Evolutionary conservation across 257 asterid species (phyloP).

Genomic region (Plectranthus barbatus): DNA sequence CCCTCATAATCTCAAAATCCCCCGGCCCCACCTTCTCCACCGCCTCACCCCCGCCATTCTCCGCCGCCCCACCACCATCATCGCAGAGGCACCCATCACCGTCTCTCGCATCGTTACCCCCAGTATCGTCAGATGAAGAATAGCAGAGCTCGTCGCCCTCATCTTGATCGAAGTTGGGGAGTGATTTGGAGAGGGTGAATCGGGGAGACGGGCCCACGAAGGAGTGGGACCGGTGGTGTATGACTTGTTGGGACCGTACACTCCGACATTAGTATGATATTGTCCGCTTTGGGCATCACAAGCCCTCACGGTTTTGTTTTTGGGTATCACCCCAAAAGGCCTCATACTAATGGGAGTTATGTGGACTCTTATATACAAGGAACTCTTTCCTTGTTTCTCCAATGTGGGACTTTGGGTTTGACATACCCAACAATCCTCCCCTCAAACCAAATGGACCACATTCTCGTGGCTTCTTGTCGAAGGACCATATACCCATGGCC

Average conservation of each 20-base stretch:
- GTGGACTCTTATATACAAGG: too few relatives aligned
- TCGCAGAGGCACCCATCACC: constrained; percentile 3
- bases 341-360: too few relatives aligned
- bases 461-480: too few relatives aligned
- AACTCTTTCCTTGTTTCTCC: too few relatives aligned
- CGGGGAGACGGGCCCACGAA: constrained; percentile 90
- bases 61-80: constrained; percentile 14
- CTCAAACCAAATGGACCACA: too few relatives aligned
- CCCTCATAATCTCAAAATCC: constrained; percentile 82
- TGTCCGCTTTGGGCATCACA: too few relatives aligned
- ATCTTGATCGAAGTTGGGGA: constrained; percentile 32
- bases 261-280: too few relatives aligned
- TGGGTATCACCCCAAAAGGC: too few relatives aligned
- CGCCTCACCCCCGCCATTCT: constrained; percentile 9
- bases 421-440: too few relatives aligned
- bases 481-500: too few relatives aligned
- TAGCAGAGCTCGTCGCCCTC: constrained; percentile 38
- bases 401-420: too few relatives aligned
- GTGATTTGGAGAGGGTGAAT: constrained; percentile 56
- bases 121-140: constrained; percentile 46
- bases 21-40: constrained; percentile 52
- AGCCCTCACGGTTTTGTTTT: too few relatives aligned
- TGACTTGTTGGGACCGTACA: constrained; percentile 69
- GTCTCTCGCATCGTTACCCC: constrained; percentile 12
- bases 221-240: constrained; percentile 78